Evolutionary conservation across 2,329 filamentous ascomycete genomes (phyloP).

Genomic region (Aaosphaeria arxii): DNA sequence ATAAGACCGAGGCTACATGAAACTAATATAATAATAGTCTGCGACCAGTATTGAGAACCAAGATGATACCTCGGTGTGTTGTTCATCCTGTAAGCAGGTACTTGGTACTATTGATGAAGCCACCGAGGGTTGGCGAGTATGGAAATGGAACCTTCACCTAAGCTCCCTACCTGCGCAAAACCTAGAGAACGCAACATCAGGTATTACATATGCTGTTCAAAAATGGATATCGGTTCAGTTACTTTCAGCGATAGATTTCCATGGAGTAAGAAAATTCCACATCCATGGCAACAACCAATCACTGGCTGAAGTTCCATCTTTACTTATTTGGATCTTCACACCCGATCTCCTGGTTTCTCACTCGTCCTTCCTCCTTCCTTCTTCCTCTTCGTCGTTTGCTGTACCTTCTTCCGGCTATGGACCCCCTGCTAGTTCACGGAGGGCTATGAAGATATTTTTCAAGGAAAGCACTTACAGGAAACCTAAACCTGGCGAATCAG

Average conservation of each 20-base stretch:
- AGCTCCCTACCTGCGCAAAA: not conserved
- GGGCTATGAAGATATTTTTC: conserved; percentile 60
- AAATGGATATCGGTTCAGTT: conserved; percentile 56
- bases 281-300: conserved; percentile 38
- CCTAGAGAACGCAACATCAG: not conserved
- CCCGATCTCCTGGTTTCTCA: conserved; percentile 57
- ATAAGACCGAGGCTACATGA: conserved; percentile 29
- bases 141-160: conserved; percentile 45
- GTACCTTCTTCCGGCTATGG: conserved; percentile 14
- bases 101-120: conserved; percentile 42
- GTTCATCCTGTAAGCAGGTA: conserved; percentile 25
- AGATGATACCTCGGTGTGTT: not conserved
- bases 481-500: conserved; percentile 26
- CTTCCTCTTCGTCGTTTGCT: conserved; percentile 27
- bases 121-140: conserved; percentile 47
- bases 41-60: not conserved
- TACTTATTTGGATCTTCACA: conserved; percentile 59
- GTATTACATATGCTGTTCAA: conserved; percentile 16
- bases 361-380: conserved; percentile 15
- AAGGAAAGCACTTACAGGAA: conserved; percentile 31
- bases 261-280: conserved; percentile 56
- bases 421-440: conserved; percentile 32
- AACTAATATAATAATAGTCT: conserved; percentile 1
- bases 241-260: conserved; percentile 54
- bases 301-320: conserved; percentile 11